Percentiles rank a stretch among this genome's conserved stretches.
Evolutionary conservation across 768 basidiomycete species (phyloP).

Genomic region (Suillus subaureus): DNA sequence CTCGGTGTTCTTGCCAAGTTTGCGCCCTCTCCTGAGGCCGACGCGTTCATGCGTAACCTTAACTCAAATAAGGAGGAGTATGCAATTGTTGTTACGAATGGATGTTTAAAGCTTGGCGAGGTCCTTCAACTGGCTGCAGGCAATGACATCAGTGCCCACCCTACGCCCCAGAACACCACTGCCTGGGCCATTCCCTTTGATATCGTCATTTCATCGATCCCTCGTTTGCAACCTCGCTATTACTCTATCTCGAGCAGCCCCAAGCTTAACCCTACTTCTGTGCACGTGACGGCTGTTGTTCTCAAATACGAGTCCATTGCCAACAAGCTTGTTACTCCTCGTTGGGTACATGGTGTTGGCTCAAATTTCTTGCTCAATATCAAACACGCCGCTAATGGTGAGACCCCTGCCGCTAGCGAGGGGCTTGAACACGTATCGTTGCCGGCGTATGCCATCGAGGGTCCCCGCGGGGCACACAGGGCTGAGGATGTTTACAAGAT

Average conservation of each 20-base stretch:
- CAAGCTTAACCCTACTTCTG: constrained; percentile 83
- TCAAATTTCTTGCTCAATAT: constrained; percentile 96
- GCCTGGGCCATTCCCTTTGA: constrained; percentile 95
- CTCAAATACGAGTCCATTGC: constrained; percentile 84
- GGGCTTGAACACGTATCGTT: constrained; percentile 43
- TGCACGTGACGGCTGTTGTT: constrained; percentile 95
- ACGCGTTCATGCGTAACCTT: constrained; percentile 69
- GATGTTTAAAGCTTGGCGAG: constrained; percentile 91
- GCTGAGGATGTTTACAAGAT: constrained; percentile 73
- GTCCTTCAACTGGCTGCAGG: constrained; percentile 89
- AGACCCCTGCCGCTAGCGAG: constrained; percentile 46
- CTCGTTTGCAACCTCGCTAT: constrained; percentile 94
- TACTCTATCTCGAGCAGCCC: constrained; percentile 99
- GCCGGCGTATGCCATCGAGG: constrained; percentile 85
- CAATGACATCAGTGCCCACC: constrained; percentile 60
- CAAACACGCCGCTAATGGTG: constrained; percentile 70
- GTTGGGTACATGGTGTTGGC: constrained; percentile 86
- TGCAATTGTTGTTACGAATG: constrained; percentile 69
- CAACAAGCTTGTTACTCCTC: constrained; percentile 51
- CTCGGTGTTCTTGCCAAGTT: constrained; percentile 86
- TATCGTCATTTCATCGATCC: constrained; percentile 89
- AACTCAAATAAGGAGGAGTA: constrained; percentile 90
- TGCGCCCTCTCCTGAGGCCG: constrained; percentile 80
- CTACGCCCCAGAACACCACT: constrained; percentile 76
- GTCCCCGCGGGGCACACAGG: constrained; percentile 86